Evolutionary conservation across 2,329 filamentous ascomycete species (phyloP).

Genomic region (Ceratocystis alfenasii): DNA sequence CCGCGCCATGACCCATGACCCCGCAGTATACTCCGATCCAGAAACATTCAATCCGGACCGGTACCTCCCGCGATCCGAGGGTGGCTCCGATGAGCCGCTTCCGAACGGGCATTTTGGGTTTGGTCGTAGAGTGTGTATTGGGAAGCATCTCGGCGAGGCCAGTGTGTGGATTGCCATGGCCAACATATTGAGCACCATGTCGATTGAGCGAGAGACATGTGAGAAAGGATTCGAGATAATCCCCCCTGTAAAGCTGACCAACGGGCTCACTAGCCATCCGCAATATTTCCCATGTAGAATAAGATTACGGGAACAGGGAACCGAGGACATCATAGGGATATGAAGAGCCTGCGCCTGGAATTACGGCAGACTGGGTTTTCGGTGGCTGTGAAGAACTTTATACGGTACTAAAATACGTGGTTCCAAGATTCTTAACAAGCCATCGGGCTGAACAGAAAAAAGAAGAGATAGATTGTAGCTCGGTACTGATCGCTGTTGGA

Average conservation of each 20-base stretch:
- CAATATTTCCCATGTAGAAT: constrained; percentile 26
- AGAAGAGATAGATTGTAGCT: too few relatives aligned
- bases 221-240: constrained; percentile 30
- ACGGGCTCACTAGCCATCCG: constrained; percentile 27
- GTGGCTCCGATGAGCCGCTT: constrained; percentile 35
- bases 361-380: too few relatives aligned
- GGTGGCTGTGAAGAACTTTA: too few relatives aligned
- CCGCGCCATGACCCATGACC: constrained; percentile 36
- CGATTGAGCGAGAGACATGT: constrained; percentile 23
- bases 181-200: constrained; percentile 32
- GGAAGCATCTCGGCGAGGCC: constrained; percentile 38
- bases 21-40: constrained; percentile 32
- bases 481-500: too few relatives aligned
- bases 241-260: constrained; percentile 26
- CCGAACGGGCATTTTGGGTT: constrained; percentile 41
- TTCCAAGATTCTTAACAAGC: too few relatives aligned
- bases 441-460: too few relatives aligned
- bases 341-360: too few relatives aligned
- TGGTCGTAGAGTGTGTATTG: constrained; percentile 40
- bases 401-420: too few relatives aligned
- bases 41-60: constrained; percentile 37
- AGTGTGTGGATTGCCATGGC: constrained; percentile 34
- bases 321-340: not conserved
- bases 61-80: constrained; percentile 30
- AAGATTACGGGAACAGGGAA: constrained; percentile 16